These are phyloP conservation scores for Naematelia aurantialba DNA, from an alignment of 768 basidiomycete species.

Conservation along the genomic window DNA sequence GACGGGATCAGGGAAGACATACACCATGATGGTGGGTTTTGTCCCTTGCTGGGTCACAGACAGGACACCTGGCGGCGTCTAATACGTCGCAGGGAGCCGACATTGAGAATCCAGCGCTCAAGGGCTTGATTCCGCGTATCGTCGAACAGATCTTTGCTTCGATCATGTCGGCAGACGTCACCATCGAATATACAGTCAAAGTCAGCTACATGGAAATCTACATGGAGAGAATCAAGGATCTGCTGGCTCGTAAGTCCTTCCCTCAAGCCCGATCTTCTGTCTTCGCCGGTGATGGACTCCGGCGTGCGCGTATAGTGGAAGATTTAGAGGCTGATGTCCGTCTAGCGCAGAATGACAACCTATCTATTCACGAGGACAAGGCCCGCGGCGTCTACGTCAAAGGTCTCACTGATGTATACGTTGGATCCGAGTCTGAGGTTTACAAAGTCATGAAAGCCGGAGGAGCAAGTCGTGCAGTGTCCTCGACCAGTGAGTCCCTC, in stretches of 20 bases:
- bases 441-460: slow-evolving; percentile 99
- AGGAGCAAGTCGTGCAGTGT: slow-evolving; percentile 81
- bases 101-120: slow-evolving; percentile 87
- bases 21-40: slow-evolving; percentile 46
- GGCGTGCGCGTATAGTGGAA: too few relatives aligned
- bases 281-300: not conserved
- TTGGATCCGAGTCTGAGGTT: slow-evolving; percentile 88
- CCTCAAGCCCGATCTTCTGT: not conserved
- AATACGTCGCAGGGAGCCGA: slow-evolving; percentile 72
- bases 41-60: slow-evolving; percentile 6
- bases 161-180: slow-evolving; percentile 89
- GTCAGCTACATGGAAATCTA: slow-evolving; percentile 99
- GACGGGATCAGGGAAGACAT: slow-evolving; percentile 49
- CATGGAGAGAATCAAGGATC: slow-evolving; percentile 88
- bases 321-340: slow-evolving; percentile 8
- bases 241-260: slow-evolving; percentile 77
- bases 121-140: slow-evolving; percentile 95
- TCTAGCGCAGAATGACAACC: slow-evolving; percentile 90
- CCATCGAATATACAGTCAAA: slow-evolving; percentile 97
- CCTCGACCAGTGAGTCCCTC: slow-evolving; percentile 77
- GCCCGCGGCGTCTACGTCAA: slow-evolving; percentile 97
- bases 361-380: slow-evolving; percentile 98
- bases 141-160: slow-evolving; percentile 99
- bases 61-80: too few relatives aligned
- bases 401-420: slow-evolving; percentile 94